These are phyloP conservation scores for Dactylellina leptospora DNA, from an alignment of 2,329 filamentous ascomycete species.

Conservation along the genomic window DNA sequence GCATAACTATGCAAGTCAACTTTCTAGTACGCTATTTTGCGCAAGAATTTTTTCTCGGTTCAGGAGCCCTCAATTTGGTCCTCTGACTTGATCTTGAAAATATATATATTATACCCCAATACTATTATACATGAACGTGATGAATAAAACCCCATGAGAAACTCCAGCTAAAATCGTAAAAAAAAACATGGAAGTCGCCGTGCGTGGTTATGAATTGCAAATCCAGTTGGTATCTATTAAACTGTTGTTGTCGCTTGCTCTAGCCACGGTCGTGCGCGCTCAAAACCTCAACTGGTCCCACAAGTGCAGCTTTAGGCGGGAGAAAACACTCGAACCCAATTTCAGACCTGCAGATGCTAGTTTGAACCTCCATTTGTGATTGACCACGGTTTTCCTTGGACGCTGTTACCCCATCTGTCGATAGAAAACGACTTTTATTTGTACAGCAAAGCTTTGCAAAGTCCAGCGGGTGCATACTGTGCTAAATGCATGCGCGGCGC, in stretches of 20 bases:
- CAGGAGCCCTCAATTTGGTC: slow-evolving; percentile 17
- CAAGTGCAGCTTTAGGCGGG: not conserved
- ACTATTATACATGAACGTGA: too few species aligned
- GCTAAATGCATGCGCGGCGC: too few species aligned
- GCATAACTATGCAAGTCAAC: not conserved
- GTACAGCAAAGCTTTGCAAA: too few species aligned
- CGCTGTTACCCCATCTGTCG: not conserved
- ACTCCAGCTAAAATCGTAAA: not conserved
- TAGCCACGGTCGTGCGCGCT: not conserved
- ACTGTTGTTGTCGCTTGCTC: not conserved
- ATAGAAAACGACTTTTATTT: not conserved
- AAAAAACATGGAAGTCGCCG: not conserved
- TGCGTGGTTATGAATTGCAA: too few species aligned
- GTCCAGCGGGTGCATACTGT: too few species aligned
- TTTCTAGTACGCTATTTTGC: slow-evolving; percentile 19
- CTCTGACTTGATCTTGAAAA: slow-evolving; percentile 6
- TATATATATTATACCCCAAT: too few species aligned
- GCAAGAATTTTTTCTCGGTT: slow-evolving; percentile 37
- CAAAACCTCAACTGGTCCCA: not conserved
- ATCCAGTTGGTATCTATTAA: too few species aligned
- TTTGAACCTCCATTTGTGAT: not conserved
- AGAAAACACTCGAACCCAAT: not conserved
- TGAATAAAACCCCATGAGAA: too few species aligned
- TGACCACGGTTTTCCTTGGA: not conserved
- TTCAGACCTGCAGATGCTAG: slow-evolving; percentile 1